Base-by-base conservation (phyloP, 768 basidiomycete species). In the Naganishia friedmannii region DNA sequence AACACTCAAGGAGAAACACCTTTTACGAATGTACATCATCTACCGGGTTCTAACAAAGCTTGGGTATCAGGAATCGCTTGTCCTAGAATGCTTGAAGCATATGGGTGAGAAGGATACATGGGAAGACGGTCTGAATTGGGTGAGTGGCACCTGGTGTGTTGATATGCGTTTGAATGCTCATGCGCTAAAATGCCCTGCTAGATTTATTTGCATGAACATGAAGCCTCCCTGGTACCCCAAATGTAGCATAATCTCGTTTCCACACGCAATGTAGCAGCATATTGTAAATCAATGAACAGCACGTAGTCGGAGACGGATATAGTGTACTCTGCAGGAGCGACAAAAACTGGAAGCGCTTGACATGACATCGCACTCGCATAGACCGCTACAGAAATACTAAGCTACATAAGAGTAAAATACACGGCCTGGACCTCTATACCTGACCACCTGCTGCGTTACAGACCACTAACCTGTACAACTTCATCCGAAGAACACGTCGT, bases 101-200 rank as follows among this genome's bases (percentile, higher is more conserved):
- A 86, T 92, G 31, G 80, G 83, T 31, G 86, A 88, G 15, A 82
- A 63, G 15, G 74, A 72, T 17, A 73, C 72, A 8, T 80, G 79
- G 79, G 94, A 97, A 19, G 90, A 92, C 65, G 92, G 91, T 12
- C 85, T 90, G 66, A 89, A 93, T 77, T 97, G 95, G 95, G 92
- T 95, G 73, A 68, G 87, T n/a, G 2, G 8, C 23, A 63, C 12
- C 23, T 1, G n/a, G 12, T 48, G 46, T 42, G 5, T 7, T 31
- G 42, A 39, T 42, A 17, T 32, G 28, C n/a, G 3, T 2, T n/a
- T 63, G 58, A 17, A 12, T 63, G 28, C 19, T 37, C 3, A 32
- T 5, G n/a, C 21, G n/a, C n/a, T 3, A 2, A 37, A 60, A 23
- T 42, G 6, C 29, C 32, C 26, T 42, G 60, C n/a, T n/a, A 63